These are phyloP conservation scores for Spathaspora girioi DNA, from an alignment of 805 yeast species.

Conservation along the genomic window DNA sequence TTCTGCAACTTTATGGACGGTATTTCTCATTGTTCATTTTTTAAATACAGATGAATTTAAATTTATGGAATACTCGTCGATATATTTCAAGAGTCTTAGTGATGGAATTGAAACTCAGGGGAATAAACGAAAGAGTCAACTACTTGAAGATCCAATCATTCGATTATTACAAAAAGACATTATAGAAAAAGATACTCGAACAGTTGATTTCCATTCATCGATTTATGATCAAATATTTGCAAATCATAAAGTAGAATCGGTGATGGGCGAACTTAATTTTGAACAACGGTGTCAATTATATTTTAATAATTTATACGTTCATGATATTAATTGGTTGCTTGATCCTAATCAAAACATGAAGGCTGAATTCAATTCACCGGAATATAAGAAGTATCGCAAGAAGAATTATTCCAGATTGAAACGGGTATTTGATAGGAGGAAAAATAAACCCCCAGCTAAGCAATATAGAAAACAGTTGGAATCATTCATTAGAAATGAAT, in stretches of 20 bases:
- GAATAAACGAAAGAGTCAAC: too few relatives aligned
- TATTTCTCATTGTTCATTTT: too few relatives aligned
- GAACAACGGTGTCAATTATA: slow-evolving; percentile 35
- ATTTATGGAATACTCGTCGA: too few relatives aligned
- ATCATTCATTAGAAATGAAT: neutral
- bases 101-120: too few relatives aligned
- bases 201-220: slow-evolving; percentile 12
- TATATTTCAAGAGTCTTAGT: too few relatives aligned
- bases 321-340: slow-evolving; percentile 42
- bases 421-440: neutral
- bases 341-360: slow-evolving; percentile 19
- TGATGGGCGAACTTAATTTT: slow-evolving; percentile 16
- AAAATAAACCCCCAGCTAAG: neutral
- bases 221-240: slow-evolving; percentile 19
- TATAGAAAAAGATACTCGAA: too few relatives aligned
- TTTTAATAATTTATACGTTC: slow-evolving; percentile 35
- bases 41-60: too few relatives aligned
- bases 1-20: too few relatives aligned
- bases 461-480: neutral
- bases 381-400: neutral
- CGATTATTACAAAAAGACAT: too few relatives aligned
- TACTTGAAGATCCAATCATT: too few relatives aligned
- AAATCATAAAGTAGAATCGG: slow-evolving; percentile 15
- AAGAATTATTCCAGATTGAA: neutral
- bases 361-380: too few relatives aligned